phyloP scores from a whole-genome alignment of 129 eudicot genomes.

The Centella asiatica region DNA sequence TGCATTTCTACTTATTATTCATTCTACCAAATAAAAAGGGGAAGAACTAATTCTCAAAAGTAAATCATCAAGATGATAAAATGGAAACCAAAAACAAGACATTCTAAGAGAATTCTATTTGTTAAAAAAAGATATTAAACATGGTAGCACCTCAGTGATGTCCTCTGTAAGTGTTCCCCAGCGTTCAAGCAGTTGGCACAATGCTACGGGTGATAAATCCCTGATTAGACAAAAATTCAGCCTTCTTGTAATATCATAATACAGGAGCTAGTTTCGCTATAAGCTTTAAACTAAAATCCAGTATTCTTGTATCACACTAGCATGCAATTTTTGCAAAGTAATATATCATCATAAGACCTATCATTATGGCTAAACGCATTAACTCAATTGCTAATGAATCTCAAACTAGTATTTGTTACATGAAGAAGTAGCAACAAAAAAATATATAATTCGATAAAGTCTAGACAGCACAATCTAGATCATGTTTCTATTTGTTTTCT shows the following conservation, averaged over 20 bases:
- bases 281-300: background rate
- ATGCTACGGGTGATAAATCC: slow-evolving; percentile 54
- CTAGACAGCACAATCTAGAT: too few relatives aligned
- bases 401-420: too few relatives aligned
- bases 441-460: too few relatives aligned
- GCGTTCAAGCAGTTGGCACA: slow-evolving; percentile 44
- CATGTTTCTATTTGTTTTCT: too few relatives aligned
- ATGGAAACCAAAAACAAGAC: background rate
- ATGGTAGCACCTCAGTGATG: slow-evolving; percentile 40
- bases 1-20: background rate
- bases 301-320: too few relatives aligned
- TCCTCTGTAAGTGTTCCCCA: slow-evolving; percentile 61
- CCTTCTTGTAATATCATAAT: background rate
- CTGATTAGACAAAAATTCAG: slow-evolving; percentile 29
- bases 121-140: background rate
- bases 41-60: background rate
- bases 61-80: background rate
- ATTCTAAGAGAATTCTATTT: background rate
- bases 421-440: too few relatives aligned
- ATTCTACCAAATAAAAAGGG: background rate
- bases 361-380: background rate
- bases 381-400: too few relatives aligned
- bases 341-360: background rate
- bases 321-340: too few relatives aligned
- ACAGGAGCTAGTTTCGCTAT: background rate